Percentiles rank a stretch among this genome's conserved stretches.
Conservation (phyloP, 2,329 filamentous ascomycete species). For the Raffaelea ambrosiae region DNA sequence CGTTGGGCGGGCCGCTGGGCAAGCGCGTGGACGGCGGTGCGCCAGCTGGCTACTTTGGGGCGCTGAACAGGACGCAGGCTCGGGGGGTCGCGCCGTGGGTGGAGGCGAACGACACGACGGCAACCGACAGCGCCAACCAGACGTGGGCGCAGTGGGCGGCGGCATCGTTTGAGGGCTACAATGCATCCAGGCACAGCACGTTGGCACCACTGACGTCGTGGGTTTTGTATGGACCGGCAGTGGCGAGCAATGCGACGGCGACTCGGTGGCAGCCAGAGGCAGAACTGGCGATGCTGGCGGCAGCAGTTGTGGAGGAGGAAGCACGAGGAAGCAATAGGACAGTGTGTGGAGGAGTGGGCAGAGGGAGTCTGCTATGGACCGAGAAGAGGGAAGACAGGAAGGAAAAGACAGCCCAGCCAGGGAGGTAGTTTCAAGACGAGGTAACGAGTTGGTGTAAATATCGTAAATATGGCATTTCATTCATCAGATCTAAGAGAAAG, state of each 20-base stretch:
- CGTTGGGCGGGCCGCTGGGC: constrained; percentile 26
- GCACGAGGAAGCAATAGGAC: neutral
- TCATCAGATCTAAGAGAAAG: no score
- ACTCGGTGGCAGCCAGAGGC: constrained; percentile 3
- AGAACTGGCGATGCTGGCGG: constrained; percentile 1
- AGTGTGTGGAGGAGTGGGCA: no score
- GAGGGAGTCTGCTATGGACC: no score
- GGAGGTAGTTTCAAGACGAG: no score
- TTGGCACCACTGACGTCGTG: constrained; percentile 28
- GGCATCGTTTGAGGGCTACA: constrained; percentile 3
- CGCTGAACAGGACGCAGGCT: constrained; percentile 15
- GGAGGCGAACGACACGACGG: constrained; percentile 1
- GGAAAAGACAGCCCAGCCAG: no score
- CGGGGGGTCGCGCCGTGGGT: neutral
- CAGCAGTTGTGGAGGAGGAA: neutral
- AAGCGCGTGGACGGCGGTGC: constrained; percentile 15
- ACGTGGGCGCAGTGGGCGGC: constrained; percentile 13
- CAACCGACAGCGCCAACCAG: constrained; percentile 3
- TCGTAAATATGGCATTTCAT: no score
- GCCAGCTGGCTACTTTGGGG: constrained; percentile 20
- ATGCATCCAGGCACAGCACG: constrained; percentile 14
- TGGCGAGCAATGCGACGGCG: constrained; percentile 8
- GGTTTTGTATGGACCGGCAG: constrained; percentile 28
- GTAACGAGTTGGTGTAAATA: no score
- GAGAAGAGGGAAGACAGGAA: no score